Evolutionary conservation across 768 basidiomycete species (phyloP).

Genomic region (Hericium coralloides): DNA sequence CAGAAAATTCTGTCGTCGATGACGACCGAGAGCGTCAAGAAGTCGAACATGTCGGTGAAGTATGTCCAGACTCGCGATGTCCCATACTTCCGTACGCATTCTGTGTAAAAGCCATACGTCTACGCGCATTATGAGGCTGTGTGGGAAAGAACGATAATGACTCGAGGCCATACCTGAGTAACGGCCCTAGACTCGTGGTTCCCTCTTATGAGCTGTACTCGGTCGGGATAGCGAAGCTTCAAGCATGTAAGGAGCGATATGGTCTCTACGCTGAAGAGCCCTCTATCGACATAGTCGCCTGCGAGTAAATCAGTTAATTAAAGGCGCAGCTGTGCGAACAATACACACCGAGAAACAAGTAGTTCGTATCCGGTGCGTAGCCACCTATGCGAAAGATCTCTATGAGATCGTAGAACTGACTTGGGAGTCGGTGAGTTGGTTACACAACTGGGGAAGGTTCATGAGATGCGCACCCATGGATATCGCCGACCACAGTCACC

Average conservation of each 20-base stretch:
- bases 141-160: not conserved
- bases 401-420: slow-evolving; percentile 98
- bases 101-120: slow-evolving; percentile 99
- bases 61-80: slow-evolving; percentile 97
- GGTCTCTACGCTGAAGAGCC: slow-evolving; percentile 96
- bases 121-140: slow-evolving; percentile 23
- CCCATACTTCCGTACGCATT: slow-evolving; percentile 96
- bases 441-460: slow-evolving; percentile 15
- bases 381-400: slow-evolving; percentile 99
- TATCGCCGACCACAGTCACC: slow-evolving; percentile 97
- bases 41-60: slow-evolving; percentile 99
- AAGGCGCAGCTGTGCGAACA: not conserved
- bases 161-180: slow-evolving; percentile 70
- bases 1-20: slow-evolving; percentile 99
- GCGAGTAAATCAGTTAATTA: slow-evolving; percentile 1
- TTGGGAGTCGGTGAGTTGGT: slow-evolving; percentile 35
- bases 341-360: slow-evolving; percentile 87
- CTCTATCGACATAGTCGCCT: slow-evolving; percentile 99
- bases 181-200: slow-evolving; percentile 98
- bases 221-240: slow-evolving; percentile 92
- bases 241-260: slow-evolving; percentile 95
- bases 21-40: slow-evolving; percentile 92
- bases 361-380: slow-evolving; percentile 93
- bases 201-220: slow-evolving; percentile 93
- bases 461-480: slow-evolving; percentile 76